Evolutionary conservation across 495 filamentous ascomycete genomes (phyloP).

Genomic region (Aspergillus kassunensis): DNA sequence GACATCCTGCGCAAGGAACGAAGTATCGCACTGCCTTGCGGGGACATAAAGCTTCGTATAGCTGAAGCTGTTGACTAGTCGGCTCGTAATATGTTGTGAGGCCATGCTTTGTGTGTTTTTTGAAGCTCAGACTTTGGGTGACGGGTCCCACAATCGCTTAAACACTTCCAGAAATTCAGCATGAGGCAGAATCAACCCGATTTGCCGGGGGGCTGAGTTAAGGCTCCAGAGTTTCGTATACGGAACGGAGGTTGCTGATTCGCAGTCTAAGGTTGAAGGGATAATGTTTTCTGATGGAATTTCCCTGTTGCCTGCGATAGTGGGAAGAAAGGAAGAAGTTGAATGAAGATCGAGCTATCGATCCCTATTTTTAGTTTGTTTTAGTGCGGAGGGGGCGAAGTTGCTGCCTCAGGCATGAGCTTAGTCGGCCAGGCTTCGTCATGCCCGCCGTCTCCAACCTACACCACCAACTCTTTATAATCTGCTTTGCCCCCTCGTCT

Average conservation of each 20-base stretch:
- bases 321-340: neutral
- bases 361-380: constrained; percentile 7
- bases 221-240: constrained; percentile 6
- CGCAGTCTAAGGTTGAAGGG: neutral
- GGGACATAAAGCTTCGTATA: neutral
- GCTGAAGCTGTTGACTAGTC: neutral
- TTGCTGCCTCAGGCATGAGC: neutral
- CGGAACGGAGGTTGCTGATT: neutral
- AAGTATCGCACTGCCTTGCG: neutral
- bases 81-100: no score
- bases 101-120: neutral
- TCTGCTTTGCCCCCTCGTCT: neutral
- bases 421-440: neutral
- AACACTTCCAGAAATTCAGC: neutral
- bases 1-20: neutral
- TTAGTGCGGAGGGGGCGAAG: neutral
- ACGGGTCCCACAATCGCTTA: neutral
- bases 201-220: constrained; percentile 7
- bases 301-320: constrained; percentile 10
- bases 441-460: neutral
- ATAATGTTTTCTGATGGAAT: no score
- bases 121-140: neutral
- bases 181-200: neutral
- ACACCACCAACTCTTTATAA: constrained; percentile 9
- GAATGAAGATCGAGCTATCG: no score